Evolutionary conservation across 1,284 basidiomycete species (phyloP), one percentile per base, ranked within the genome.

Genomic region (Coniferiporia sulphurascens): DNA sequence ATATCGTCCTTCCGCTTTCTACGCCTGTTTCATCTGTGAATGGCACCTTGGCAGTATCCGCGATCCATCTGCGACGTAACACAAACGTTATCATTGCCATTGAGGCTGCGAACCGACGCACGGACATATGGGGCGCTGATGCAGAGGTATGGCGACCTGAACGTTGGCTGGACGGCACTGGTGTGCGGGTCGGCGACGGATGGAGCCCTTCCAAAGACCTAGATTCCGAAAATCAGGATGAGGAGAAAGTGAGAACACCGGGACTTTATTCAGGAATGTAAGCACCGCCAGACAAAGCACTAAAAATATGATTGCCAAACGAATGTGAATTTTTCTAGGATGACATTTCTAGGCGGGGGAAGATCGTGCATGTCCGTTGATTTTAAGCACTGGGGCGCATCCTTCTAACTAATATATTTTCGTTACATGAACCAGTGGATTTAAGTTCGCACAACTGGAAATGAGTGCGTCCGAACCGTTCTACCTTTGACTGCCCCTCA

Each of bases 261-360:
- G 27, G 27, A 27, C 27, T 27, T 2, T 27, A 27, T 15, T 9
- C 58, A 48, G 51, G 51, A 0, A 51, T 59, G 12, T 59, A 59
- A 41, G 53, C 58, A 17, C 21, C 41, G 12, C 15, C 54, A 52
- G 53, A 38, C n/a, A 52, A 48, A 15, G 17, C 43, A 27, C 17
- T 38, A n/a, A 27, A 43, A 34, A 12, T 52, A 9, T 56, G 17
- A 2, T 10, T 49, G 17, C 17, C 5, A 15, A 8, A 19, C 12
- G 34, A 6, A 3, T 9, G 3, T 34, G 10, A 45, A 8, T n/a
- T 27, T 34, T 5, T 32, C 46, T 50, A 71, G 71, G 22, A 69
- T 73, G 68, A 71, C 73, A 0, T 73, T 74, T 63, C 61, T 67
- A n/a, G 70, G 64, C 4, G 72, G 72, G 4, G 52, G 61, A 6